Base-by-base conservation (phyloP, 306 rosid species). In the Prunus persica region DNA sequence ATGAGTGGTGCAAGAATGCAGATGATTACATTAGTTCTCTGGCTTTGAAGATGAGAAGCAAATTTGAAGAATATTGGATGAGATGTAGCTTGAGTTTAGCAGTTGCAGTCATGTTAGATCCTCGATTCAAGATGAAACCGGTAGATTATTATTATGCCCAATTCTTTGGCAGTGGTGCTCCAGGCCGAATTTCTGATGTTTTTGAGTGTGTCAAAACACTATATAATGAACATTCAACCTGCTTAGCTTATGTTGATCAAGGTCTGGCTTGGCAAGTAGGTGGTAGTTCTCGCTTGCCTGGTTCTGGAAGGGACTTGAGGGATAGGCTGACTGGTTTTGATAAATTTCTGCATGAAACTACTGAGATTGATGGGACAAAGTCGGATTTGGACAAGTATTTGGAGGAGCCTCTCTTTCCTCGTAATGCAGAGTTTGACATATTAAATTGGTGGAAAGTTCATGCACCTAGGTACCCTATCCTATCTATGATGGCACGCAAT, bases 401-500 rank as follows among this genome's bases (percentile, higher is more conserved):
- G 38, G 99, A 96, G 88, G 99, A 96, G 51, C 99, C 98, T 43
- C 92, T 89, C 71, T 96, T 93, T 83, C 99, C 99, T 2, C 90
- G 99, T 0, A 88, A 87, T 69, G 91, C 82, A 22, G 99, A 90
- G 66, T 93, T 96, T 87, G 87, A 77, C 80, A 77, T 96, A 58
- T 78, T 93, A 49, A 93, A 96, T 70, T 96, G 99, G 99, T 96
- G 98, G 99, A 96, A 84, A 85, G 98, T 96, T 56, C 99, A 96
- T 76, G 91, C 96, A 75, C 99, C 98, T 9, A 88, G 98, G 85
- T 96, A 96, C 83, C 98, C 98, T 19, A 87, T 92, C 76, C 79
- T 96, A 32, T 96, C 98, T 22, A 96, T 96, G 97, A 89, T 96
- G 98, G 99, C 99, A 0, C 93, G 97, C 49, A 96, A 96, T 46